Percentiles rank a stretch among this genome's conserved stretches.
Conservation (phyloP, 139 green algal species). For the Asterochloris erici region DNA sequence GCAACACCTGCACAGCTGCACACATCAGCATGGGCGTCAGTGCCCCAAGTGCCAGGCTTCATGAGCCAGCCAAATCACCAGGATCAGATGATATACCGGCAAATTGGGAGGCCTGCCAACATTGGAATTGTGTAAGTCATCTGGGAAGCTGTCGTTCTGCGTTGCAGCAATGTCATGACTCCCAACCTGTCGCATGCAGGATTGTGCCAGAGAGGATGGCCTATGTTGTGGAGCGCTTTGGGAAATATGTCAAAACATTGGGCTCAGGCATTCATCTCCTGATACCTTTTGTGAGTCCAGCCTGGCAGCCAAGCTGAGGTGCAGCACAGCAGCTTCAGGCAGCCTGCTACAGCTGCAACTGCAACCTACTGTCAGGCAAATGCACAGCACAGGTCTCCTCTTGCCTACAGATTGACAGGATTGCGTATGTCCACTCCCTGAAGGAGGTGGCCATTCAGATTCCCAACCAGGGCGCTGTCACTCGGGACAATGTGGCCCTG, state of each 20-base stretch:
- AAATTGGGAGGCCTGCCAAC: background rate
- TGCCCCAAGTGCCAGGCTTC: background rate
- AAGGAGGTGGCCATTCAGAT: slow-evolving; percentile 89
- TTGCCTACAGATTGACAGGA: slow-evolving; percentile 66
- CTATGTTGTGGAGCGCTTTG: slow-evolving; percentile 81
- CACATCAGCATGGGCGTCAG: background rate
- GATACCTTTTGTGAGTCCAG: slow-evolving; percentile 73
- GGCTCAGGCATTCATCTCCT: slow-evolving; percentile 89
- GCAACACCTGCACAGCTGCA: too few species aligned
- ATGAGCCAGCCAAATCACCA: too few species aligned
- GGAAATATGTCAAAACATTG: slow-evolving; percentile 79
- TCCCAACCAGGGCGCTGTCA: slow-evolving; percentile 73
- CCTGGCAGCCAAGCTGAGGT: background rate
- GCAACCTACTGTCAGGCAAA: background rate
- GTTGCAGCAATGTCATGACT: too few species aligned
- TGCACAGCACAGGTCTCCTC: background rate
- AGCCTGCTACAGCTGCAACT: background rate
- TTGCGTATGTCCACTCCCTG: slow-evolving; percentile 81
- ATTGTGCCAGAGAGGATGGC: slow-evolving; percentile 89
- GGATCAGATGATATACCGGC: background rate
- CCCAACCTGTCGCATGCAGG: slow-evolving; percentile 29
- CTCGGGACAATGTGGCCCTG: slow-evolving; percentile 95
- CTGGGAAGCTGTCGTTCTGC: background rate
- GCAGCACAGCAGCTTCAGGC: background rate
- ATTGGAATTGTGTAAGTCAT: background rate